Conservation (phyloP, 805 yeast genomes). For the Schizosaccharomyces lindneri region DNA sequence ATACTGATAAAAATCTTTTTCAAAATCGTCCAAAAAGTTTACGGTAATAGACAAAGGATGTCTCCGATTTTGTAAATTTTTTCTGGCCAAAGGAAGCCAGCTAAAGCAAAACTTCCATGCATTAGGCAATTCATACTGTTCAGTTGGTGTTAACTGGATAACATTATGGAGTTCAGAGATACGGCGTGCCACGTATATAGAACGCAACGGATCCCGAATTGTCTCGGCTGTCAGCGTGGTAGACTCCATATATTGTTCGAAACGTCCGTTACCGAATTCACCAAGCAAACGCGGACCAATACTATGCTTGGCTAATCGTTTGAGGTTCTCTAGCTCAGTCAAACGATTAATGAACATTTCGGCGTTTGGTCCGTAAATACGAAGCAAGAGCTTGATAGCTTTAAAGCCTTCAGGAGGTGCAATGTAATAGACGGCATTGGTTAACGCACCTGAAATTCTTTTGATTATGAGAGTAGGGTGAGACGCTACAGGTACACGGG, state of each 20-base stretch:
- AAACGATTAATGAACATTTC: conserved; percentile 70
- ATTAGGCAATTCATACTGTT: conserved; percentile 34
- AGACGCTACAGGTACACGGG: conserved; percentile 21
- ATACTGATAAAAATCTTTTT: conserved; percentile 4
- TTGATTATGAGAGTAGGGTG: conserved; percentile 23
- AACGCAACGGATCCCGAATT: conserved; percentile 48
- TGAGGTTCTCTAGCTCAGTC: conserved; percentile 45
- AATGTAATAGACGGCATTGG: conserved; percentile 55
- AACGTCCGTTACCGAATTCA: conserved; percentile 73
- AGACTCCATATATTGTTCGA: conserved; percentile 79
- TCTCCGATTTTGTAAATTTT: conserved; percentile 18
- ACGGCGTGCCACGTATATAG: conserved; percentile 74
- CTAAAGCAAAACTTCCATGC: conserved; percentile 44
- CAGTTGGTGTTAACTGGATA: conserved; percentile 35
- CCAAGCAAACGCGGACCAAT: conserved; percentile 83
- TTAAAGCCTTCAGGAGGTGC: conserved; percentile 18
- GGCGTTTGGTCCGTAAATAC: conserved; percentile 76
- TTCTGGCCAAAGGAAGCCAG: conserved; percentile 34
- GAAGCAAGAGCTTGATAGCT: conserved; percentile 26
- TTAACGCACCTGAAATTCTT: conserved; percentile 77
- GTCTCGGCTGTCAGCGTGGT: conserved; percentile 48
- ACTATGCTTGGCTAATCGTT: conserved; percentile 44
- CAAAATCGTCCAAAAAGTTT: neutral
- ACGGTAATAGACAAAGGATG: conserved; percentile 17
- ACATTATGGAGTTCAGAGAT: conserved; percentile 85